phyloP scores from a whole-genome alignment of 768 basidiomycete genomes.

The Serendipita sp. region DNA sequence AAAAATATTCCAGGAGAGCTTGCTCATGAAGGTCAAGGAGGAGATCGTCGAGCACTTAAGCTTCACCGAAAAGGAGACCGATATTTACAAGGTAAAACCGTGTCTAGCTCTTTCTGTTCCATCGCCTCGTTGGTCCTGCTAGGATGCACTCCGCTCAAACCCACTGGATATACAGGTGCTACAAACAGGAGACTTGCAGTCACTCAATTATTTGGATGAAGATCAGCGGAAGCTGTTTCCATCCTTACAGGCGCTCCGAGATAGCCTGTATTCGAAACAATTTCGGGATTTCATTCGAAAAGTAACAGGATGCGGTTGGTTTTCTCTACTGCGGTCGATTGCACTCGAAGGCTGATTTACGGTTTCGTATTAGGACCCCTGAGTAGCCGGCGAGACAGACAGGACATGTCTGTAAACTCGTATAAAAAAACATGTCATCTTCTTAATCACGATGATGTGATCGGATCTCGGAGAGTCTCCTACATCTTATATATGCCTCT shows the following conservation, averaged over 20 bases:
- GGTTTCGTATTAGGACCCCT: neutral
- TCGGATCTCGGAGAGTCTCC: constrained; percentile 72
- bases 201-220: constrained; percentile 70
- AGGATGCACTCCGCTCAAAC: neutral
- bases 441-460: constrained; percentile 97
- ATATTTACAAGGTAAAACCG: constrained; percentile 77
- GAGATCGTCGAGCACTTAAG: constrained; percentile 65
- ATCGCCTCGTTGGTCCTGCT: too few relatives aligned
- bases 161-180: constrained; percentile 54
- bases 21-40: constrained; percentile 67
- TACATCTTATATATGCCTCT: constrained; percentile 96
- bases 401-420: constrained; percentile 89
- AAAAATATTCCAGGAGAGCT: constrained; percentile 67
- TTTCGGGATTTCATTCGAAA: constrained; percentile 73
- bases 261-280: constrained; percentile 73
- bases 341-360: neutral
- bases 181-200: constrained; percentile 93
- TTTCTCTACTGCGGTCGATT: constrained; percentile 28
- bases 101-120: neutral
- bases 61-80: constrained; percentile 91
- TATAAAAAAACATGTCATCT: constrained; percentile 88
- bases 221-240: constrained; percentile 68
- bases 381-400: constrained; percentile 44
- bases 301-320: constrained; percentile 83
- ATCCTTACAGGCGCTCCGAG: constrained; percentile 62